A percentile compares a stretch with the other conserved stretches of the same genome.
phyloP scores from a whole-genome alignment of 73 alveolate genomes.

The Blepharisma japonicum region DNA sequence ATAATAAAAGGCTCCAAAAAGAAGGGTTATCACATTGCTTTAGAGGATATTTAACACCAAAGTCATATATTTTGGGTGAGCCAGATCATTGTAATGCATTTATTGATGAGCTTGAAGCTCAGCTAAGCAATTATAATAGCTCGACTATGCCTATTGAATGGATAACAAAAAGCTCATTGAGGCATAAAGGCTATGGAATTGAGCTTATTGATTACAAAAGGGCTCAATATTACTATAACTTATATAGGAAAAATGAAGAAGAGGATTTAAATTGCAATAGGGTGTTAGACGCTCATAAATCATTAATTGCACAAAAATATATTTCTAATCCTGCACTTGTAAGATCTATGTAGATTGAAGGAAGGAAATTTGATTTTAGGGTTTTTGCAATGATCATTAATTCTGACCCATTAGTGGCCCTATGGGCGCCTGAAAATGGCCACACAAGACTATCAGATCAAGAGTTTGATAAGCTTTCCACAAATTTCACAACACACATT shows the following conservation, averaged over 20 bases:
- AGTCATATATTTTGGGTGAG: not conserved
- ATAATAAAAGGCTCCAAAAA: not conserved
- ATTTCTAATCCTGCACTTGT: slow-evolving; percentile 23
- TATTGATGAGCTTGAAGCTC: not conserved
- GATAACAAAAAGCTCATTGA: not conserved
- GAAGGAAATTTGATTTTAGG: slow-evolving; percentile 28
- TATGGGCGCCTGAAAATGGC: slow-evolving; percentile 30
- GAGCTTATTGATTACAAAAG: not conserved
- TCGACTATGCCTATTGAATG: slow-evolving; percentile 1
- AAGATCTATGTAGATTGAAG: not conserved
- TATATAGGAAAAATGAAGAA: not conserved
- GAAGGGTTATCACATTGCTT: not conserved
- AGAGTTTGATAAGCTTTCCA: not conserved
- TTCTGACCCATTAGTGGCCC: slow-evolving; percentile 19
- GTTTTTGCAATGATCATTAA: slow-evolving; percentile 15
- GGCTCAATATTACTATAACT: slow-evolving; percentile 5
- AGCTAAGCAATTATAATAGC: not conserved
- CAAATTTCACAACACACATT: slow-evolving; percentile 30
- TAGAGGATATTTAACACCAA: not conserved
- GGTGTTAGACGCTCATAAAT: not conserved
- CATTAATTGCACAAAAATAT: not conserved
- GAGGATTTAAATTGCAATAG: slow-evolving; percentile 16
- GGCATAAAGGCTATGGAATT: slow-evolving; percentile 30
- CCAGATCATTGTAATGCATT: slow-evolving; percentile 12
- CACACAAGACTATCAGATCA: slow-evolving; percentile 30